Evolutionary conservation across 2,329 filamentous ascomycete species (phyloP).

Genomic region (Microdochium nivale): DNA sequence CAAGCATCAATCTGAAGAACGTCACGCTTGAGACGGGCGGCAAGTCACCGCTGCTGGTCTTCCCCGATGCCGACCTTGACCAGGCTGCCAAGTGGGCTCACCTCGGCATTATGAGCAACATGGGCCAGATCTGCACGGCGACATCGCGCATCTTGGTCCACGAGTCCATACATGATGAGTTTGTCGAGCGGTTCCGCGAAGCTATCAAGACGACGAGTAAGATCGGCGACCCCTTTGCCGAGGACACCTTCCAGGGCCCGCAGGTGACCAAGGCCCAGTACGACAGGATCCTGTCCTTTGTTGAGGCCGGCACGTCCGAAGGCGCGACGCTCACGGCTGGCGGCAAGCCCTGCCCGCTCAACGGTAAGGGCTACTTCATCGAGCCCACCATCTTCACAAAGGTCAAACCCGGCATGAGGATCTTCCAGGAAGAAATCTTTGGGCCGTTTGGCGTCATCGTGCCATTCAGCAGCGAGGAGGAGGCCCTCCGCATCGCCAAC

Average conservation of each 20-base stretch:
- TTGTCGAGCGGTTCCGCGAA: conserved; percentile 53
- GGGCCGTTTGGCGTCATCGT: conserved; percentile 34
- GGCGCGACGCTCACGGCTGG: conserved; percentile 60
- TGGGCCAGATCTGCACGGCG: conserved; percentile 58
- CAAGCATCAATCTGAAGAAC: conserved; percentile 57
- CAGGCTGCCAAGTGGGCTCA: conserved; percentile 55
- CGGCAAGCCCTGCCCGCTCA: conserved; percentile 32
- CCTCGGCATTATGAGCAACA: conserved; percentile 47
- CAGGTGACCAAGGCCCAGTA: conserved; percentile 65
- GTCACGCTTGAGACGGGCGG: conserved; percentile 60
- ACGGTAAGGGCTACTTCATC: conserved; percentile 36
- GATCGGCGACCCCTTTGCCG: conserved; percentile 62
- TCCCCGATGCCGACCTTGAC: conserved; percentile 57
- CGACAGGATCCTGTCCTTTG: conserved; percentile 60
- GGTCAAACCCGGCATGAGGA: conserved; percentile 30
- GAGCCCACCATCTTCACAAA: conserved; percentile 35
- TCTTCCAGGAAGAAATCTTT: conserved; percentile 38
- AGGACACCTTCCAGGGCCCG: conserved; percentile 65
- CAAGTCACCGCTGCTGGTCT: conserved; percentile 56
- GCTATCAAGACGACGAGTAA: conserved; percentile 50
- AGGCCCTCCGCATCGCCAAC: conserved; percentile 33
- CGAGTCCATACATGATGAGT: conserved; percentile 50
- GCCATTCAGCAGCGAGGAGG: conserved; percentile 31
- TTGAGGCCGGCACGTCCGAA: conserved; percentile 60
- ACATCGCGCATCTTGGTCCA: conserved; percentile 59